Conservation (phyloP, 805 yeast genomes). For the Spathaspora sp. region DNA sequence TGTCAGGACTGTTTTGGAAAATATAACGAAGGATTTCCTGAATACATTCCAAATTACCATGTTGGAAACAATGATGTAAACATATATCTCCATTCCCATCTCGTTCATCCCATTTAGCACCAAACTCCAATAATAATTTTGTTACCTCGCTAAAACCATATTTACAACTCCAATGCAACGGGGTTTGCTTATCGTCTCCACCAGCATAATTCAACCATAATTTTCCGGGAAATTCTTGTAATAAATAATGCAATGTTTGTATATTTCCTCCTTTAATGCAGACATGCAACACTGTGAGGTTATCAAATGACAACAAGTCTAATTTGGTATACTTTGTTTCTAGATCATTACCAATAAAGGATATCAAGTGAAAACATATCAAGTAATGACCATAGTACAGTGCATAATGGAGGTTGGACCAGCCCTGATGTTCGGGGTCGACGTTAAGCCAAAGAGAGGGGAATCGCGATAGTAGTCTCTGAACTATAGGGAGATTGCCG, state of each 20-base stretch:
- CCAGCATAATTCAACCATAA: conserved; percentile 36
- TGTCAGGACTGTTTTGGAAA: conserved; percentile 8
- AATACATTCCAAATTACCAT: conserved; percentile 30
- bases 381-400: conserved; percentile 38
- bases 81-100: conserved; percentile 36
- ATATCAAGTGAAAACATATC: conserved; percentile 38
- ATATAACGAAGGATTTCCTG: conserved; percentile 19
- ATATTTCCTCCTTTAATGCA: conserved; percentile 28
- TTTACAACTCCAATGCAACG: conserved; percentile 34
- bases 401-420: conserved; percentile 42
- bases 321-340: conserved; percentile 12
- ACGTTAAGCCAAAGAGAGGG: conserved; percentile 44
- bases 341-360: conserved; percentile 21
- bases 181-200: conserved; percentile 29
- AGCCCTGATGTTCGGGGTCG: conserved; percentile 31
- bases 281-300: conserved; percentile 33
- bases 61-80: conserved; percentile 37
- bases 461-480: conserved; percentile 32
- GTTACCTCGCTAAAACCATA: conserved; percentile 35
- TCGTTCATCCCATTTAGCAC: conserved; percentile 29
- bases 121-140: conserved; percentile 36
- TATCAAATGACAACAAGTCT: conserved; percentile 37
- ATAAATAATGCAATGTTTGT: conserved; percentile 40
- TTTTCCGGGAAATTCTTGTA: conserved; percentile 39
- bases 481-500: conserved; percentile 37